Evolutionary conservation across 2,329 filamentous ascomycete species (phyloP), one percentile per base, ranked within the genome.

Genomic region (Paecilomyces formosus): DNA sequence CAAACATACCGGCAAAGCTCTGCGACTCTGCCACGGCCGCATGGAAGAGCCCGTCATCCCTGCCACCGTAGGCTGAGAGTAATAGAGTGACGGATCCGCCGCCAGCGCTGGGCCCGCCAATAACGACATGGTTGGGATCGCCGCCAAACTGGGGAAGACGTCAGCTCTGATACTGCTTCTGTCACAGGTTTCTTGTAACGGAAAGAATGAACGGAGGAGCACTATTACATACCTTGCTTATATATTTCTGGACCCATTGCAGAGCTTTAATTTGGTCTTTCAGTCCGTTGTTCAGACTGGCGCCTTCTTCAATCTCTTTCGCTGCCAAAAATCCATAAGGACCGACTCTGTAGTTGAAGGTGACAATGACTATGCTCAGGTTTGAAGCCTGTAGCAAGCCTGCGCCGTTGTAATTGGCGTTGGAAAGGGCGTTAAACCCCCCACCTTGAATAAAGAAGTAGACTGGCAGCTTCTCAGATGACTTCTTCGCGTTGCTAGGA

Each of bases 271-370:
- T 77, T 70, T 90, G 88, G 68, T 92, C 88, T 33, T 82, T 81
- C 0, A 92, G 75, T 1, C 89, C 89, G 64, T 85, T 86, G 70
- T 92, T 92, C 35, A 86, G 68, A 58, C 80, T 82, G 2, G 83
- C 81, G 3, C 73, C 63, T 62, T 66, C 65, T 31, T 74, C 63
- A 1, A 86, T 72, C 64, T 87, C 81, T 15, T 81, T 74, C 57
- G 84, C 78, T 1, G 84, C 82, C 12, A 92, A 78, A 68, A 92
- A 92, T 0, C 89, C 89, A 63, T 85, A 91, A 0, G 83, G 81
- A 0, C 88, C 88, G 11, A 92, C 87, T 4, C 89, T 85, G 68
- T 92, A 92, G 72, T 91, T 92, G 73, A 90, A 82, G 9, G 80
- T 86, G 1, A 92, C 87, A 0, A 90, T 83, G 0, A 92, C 74